Percentiles rank a stretch among this genome's conserved stretches.
Conservation (phyloP, 2,329 filamentous ascomycete species). For the Apiospora rasikravindrae region DNA sequence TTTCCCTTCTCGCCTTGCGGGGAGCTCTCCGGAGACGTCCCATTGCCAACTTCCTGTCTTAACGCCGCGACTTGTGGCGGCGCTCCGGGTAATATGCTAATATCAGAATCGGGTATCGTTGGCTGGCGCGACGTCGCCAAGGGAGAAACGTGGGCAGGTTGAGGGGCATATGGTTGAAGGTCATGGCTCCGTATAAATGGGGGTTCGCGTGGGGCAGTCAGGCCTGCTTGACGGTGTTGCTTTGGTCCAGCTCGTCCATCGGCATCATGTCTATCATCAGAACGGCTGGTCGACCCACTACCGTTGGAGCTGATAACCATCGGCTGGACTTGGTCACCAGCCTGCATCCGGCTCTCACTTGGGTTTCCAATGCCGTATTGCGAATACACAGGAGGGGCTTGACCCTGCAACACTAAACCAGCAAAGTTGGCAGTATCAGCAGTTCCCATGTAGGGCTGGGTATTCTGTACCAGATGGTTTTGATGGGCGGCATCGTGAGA, state of each 20-base stretch:
- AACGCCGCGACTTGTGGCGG: slow-evolving; percentile 63
- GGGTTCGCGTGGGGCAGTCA: slow-evolving; percentile 53
- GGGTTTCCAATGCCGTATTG: neutral
- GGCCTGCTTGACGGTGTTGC: slow-evolving; percentile 44
- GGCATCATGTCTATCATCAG: slow-evolving; percentile 46
- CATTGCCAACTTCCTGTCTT: slow-evolving; percentile 53
- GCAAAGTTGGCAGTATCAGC: neutral
- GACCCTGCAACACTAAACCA: neutral
- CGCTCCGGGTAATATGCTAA: slow-evolving; percentile 44
- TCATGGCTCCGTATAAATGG: slow-evolving; percentile 76
- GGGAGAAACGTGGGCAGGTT: slow-evolving; percentile 72
- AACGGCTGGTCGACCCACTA: slow-evolving; percentile 49
- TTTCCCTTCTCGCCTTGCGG: slow-evolving; percentile 54
- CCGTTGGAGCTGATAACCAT: slow-evolving; percentile 43
- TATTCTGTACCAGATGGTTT: neutral
- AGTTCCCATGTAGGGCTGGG: neutral
- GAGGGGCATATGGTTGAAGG: slow-evolving; percentile 74
- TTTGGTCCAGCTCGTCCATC: slow-evolving; percentile 43
- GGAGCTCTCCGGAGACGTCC: slow-evolving; percentile 66
- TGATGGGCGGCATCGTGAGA: neutral
- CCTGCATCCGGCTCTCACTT: slow-evolving; percentile 23
- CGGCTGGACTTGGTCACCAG: slow-evolving; percentile 32
- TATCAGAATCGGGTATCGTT: slow-evolving; percentile 37
- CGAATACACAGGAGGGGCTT: neutral
- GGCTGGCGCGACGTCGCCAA: slow-evolving; percentile 52